phyloP scores from a whole-genome alignment of 1,284 basidiomycete species.

The Testicularia cyperi region DNA sequence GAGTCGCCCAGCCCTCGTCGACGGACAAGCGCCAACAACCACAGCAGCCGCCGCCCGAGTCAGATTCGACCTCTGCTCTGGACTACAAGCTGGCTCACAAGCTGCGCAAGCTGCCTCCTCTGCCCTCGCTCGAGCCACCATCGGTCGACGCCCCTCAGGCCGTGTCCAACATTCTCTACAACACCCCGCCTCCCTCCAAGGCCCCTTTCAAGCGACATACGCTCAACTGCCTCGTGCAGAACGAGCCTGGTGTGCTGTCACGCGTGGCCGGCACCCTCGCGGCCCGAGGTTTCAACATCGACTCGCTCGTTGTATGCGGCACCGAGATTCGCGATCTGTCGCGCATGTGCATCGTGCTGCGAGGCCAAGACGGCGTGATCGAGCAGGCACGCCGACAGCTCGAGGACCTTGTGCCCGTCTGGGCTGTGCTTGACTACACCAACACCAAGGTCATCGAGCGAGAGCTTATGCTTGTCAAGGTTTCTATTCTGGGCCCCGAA shows the following conservation, averaged over 20 bases:
- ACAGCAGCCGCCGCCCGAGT: constrained; percentile 9
- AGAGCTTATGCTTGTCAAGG: constrained; percentile 83
- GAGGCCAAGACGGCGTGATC: constrained; percentile 94
- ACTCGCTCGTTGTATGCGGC: constrained; percentile 95
- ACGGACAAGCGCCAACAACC: constrained; percentile 24
- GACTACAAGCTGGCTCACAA: constrained; percentile 81
- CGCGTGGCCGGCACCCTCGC: constrained; percentile 96
- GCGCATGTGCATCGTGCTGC: constrained; percentile 96
- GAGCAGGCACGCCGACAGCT: constrained; percentile 71
- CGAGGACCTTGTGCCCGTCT: constrained; percentile 58
- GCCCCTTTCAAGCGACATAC: constrained; percentile 98
- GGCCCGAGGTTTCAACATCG: constrained; percentile 95
- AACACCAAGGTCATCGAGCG: constrained; percentile 71
- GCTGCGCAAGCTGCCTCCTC: constrained; percentile 56
- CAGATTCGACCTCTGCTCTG: constrained; percentile 73
- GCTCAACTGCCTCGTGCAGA: constrained; percentile 97
- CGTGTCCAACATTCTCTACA: constrained; percentile 63
- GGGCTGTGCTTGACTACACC: constrained; percentile 60
- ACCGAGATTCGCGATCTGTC: constrained; percentile 96
- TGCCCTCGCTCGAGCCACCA: constrained; percentile 55
- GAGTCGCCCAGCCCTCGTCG: constrained; percentile 14
- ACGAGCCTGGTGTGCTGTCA: constrained; percentile 97
- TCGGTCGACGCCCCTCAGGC: constrained; percentile 57
- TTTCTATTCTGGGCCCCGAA: constrained; percentile 95
- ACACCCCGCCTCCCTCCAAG: constrained; percentile 86